Base-by-base conservation (phyloP, 2,329 filamentous ascomycete species). In the Mycosphaerella arachidis region DNA sequence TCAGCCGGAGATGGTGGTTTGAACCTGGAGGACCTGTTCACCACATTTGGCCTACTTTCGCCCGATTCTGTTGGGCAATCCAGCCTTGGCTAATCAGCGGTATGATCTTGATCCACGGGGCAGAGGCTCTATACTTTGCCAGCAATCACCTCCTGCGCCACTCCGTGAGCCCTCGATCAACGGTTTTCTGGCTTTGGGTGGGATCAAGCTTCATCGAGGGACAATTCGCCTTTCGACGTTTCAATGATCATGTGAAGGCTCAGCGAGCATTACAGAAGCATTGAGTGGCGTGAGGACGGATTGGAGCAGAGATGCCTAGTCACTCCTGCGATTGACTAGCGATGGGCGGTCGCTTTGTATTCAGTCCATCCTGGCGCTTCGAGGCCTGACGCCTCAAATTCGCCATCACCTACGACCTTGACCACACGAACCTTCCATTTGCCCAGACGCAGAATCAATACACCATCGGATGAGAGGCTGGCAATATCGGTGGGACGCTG, bases 81-180 rank as follows among this genome's bases (percentile, higher is more conserved):
- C 85, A 88, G 63, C 82, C 82, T 53, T 71, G 76, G 13, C 76
- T 93, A 46, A 77, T 88, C 56, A 67, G 77, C 20, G 78, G 83
- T 0, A 83, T 92, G 58, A 3, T 91, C 1, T 78, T 70, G 0
- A 82, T 91, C 12, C 93, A 97, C 74, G 24, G 79, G 0, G 60
- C 74, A 3, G 93, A 97, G 78, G 75, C 80, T n/a, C 75, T 75
- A 48, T 58, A 75, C 27, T 77, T 86, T 72, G 74, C 74, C 6
- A 63, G 72, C 12, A 74, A 68, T 56, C 78, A 78, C 63, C 69
- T 86, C 71, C 72, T 71, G 57, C 80, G 72, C 62, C 78, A 86
- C 72, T 79, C 78, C n/a, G 77, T 86, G 53, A 78, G 77, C 29
- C 62, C 77, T 43, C 71, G 78, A 24, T 80, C 79, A 53, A 63